Percentiles rank a stretch among this genome's conserved stretches.
phyloP scores from a whole-genome alignment of 306 rosid genomes.

The Prunus padus region DNA sequence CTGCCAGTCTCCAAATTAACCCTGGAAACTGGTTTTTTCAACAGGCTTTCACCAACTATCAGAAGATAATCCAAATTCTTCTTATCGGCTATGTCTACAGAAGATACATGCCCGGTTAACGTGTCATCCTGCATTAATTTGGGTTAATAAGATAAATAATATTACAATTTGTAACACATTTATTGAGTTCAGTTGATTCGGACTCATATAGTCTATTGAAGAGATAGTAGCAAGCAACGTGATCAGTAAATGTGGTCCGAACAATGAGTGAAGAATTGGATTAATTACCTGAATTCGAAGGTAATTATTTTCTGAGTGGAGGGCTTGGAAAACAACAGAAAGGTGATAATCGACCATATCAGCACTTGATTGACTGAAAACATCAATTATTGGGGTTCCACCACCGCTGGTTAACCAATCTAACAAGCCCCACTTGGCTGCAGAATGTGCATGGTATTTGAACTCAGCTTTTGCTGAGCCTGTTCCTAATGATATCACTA shows the following conservation, averaged over 20 bases:
- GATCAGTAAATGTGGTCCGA: not conserved
- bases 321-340: conserved; percentile 30
- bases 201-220: too few relatives aligned
- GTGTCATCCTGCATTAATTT: conserved; percentile 47
- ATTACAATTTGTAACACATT: not conserved
- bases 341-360: conserved; percentile 32
- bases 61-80: conserved; percentile 48
- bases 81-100: conserved; percentile 35
- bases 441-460: conserved; percentile 28
- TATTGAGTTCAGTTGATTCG: not conserved
- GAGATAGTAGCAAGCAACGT: not conserved
- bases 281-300: conserved; percentile 41
- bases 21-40: conserved; percentile 39
- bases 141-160: too few relatives aligned
- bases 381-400: conserved; percentile 32
- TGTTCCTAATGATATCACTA: conserved; percentile 55
- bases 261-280: too few relatives aligned
- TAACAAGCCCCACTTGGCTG: conserved; percentile 39
- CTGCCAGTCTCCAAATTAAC: conserved; percentile 38
- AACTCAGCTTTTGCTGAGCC: conserved; percentile 34
- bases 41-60: conserved; percentile 33
- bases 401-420: conserved; percentile 41
- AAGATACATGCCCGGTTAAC: conserved; percentile 21
- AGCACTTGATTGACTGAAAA: conserved; percentile 21
- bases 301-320: conserved; percentile 28